Conservation (phyloP, 1,139 yeast genomes). For the Magnusiomyces sp. region DNA sequence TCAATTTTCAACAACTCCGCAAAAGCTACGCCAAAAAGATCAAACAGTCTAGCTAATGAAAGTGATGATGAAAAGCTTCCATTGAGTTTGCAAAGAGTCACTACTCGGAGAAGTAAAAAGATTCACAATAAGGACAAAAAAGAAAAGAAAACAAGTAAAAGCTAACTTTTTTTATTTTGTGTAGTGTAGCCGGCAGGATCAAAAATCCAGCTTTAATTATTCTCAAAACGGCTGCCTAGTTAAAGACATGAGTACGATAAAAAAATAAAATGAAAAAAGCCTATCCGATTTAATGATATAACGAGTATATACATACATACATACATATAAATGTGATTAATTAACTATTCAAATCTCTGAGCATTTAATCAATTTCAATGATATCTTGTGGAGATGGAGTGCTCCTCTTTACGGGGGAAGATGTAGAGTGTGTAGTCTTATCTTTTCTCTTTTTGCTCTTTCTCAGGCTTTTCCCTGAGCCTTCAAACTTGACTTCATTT, state of each 20-base stretch:
- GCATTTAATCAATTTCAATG: constrained; percentile 3
- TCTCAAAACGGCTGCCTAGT: no score
- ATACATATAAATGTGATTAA: not conserved
- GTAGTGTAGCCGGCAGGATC: no score
- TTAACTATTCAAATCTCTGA: no score
- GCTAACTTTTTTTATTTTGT: no score
- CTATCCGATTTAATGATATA: not conserved
- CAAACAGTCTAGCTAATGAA: not conserved
- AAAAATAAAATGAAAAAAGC: not conserved
- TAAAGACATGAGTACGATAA: not conserved
- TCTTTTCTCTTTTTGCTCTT: constrained; percentile 70
- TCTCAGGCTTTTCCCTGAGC: constrained; percentile 30
- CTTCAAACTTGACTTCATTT: constrained; percentile 9
- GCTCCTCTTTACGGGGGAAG: not conserved
- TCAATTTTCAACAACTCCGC: no score
- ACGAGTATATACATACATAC: not conserved
- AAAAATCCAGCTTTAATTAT: no score
- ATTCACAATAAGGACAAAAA: not conserved
- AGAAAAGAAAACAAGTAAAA: no score
- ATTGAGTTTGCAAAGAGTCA: not conserved
- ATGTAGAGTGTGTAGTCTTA: constrained; percentile 15
- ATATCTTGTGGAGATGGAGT: constrained; percentile 1
- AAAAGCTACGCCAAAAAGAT: no score
- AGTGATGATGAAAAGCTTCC: not conserved
- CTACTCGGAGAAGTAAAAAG: not conserved